Evolutionary conservation across 495 filamentous ascomycete species (phyloP).

Genomic region (Astrocystis sublimbata): DNA sequence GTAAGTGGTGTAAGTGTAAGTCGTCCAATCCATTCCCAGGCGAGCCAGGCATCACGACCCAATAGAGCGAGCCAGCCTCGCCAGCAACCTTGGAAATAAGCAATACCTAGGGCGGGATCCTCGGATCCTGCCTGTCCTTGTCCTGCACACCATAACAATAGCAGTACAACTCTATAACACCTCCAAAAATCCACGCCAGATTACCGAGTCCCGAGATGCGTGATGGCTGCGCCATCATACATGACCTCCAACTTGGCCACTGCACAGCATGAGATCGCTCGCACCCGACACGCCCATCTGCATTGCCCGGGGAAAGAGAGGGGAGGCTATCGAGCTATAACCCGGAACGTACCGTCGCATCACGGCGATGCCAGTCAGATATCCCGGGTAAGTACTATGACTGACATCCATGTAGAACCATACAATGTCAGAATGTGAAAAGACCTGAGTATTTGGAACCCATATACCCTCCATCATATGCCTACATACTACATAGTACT

Average conservation of each 20-base stretch:
- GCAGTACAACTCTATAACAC: constrained; percentile 2
- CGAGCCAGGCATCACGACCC: too few species aligned
- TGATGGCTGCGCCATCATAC: neutral
- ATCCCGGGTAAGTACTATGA: neutral
- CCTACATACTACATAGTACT: too few species aligned
- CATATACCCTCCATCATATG: too few species aligned
- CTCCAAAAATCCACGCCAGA: neutral
- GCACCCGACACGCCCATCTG: neutral
- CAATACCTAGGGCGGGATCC: neutral
- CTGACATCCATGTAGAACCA: neutral
- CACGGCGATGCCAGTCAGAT: too few species aligned
- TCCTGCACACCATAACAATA: neutral
- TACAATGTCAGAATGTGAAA: neutral
- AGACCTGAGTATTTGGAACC: neutral
- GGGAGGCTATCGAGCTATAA: neutral
- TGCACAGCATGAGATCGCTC: neutral
- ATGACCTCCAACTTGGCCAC: neutral
- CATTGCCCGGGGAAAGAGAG: neutral
- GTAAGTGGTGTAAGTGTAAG: too few species aligned
- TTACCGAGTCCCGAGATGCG: constrained; percentile 3
- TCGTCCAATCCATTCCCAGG: too few species aligned
- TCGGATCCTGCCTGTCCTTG: neutral
- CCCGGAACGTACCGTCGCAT: neutral
- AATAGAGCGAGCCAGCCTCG: too few species aligned
- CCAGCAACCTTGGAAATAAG: neutral